Evolutionary conservation across 495 filamentous ascomycete species (phyloP), one percentile per base, ranked within the genome.

Genomic region (Articulospora tetracladia): DNA sequence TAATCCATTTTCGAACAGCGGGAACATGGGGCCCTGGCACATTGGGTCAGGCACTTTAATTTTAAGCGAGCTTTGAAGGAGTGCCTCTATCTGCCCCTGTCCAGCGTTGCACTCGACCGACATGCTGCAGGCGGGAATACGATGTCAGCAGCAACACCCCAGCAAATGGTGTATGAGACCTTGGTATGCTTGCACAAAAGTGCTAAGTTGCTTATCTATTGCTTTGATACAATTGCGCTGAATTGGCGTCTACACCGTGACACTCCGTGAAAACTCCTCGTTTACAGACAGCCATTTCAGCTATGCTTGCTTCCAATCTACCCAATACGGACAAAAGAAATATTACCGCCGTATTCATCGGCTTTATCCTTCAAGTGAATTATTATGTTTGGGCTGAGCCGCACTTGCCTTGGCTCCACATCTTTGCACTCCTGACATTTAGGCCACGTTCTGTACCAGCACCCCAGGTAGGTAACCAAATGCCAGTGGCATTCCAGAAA

Each of bases 391-490:
- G 15, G 3, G 39, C 8, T 25, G 47, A 50, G 22, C 47, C 47
- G 36, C 26, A 70, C 48, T 26, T 63, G 55, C 60, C 63, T 59
- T 60, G 25, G 22, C 53, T 56, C 69, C 69, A 71, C 69, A 71
- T 71, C 67, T 80, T 86, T 12, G 87, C 86, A 55, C 74, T 81
- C 61, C 81, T 78, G 57, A 89, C 74, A 12, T 76, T 71, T 82
- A 89, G 83, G 56, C 77, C 72, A 0, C 80, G 76, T 7, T 66
- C 62, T 34, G 79, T 68, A 34, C 66, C 69, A 27, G 55, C 30
- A 24, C 79, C 71, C 86, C 86, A 89, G 1, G 86, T 86, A 0
- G 84, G 82, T 41, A 76, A 69, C 86, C 86, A 89, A 59, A 83
- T 74, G 30, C 78, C 65, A 8, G 72, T 66, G 0, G 75, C 80